These are phyloP conservation scores for Licmophora abbreviata DNA, from an alignment of 108 stramenopile genomes.

Conservation along the genomic window DNA sequence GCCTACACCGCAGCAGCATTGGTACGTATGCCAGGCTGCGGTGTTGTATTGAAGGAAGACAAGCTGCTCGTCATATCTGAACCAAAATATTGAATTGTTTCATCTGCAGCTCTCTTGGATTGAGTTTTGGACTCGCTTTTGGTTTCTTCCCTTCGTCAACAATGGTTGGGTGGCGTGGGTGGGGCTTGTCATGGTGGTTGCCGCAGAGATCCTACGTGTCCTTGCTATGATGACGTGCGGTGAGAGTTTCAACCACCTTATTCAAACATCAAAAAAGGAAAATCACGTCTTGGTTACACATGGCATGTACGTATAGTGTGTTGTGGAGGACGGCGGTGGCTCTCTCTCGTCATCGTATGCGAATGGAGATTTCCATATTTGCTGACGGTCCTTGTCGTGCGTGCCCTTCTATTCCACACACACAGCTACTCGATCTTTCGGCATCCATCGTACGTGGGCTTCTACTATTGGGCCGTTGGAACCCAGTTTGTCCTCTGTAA, in stretches of 20 bases:
- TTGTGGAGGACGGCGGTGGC: too few relatives aligned
- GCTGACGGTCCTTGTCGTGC: neutral
- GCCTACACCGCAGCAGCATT: slow-evolving; percentile 87
- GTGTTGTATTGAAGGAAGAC: neutral
- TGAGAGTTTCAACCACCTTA: slow-evolving; percentile 91
- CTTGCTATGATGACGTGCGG: slow-evolving; percentile 90
- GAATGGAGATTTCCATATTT: neutral
- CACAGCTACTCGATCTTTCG: slow-evolving; percentile 73
- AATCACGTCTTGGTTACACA: slow-evolving; percentile 84
- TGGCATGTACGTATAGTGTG: slow-evolving; percentile 65
- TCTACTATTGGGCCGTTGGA: slow-evolving; percentile 93
- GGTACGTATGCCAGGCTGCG: slow-evolving; percentile 17
- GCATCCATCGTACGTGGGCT: slow-evolving; percentile 94
- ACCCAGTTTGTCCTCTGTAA: slow-evolving; percentile 87
- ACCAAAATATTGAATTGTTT: neutral
- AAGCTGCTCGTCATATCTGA: neutral
- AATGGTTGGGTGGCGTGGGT: slow-evolving; percentile 17
- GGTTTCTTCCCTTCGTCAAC: slow-evolving; percentile 36
- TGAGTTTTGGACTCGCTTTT: slow-evolving; percentile 76
- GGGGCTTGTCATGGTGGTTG: slow-evolving; percentile 56
- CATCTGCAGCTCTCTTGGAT: slow-evolving; percentile 44
- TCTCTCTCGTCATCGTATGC: neutral
- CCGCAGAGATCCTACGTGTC: slow-evolving; percentile 74
- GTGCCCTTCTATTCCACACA: neutral
- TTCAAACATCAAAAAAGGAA: slow-evolving; percentile 75